Percentiles rank a stretch among this genome's conserved stretches.
Evolutionary conservation across 2,329 filamentous ascomycete genomes (phyloP).

Genomic region (Clonostachys sp.): DNA sequence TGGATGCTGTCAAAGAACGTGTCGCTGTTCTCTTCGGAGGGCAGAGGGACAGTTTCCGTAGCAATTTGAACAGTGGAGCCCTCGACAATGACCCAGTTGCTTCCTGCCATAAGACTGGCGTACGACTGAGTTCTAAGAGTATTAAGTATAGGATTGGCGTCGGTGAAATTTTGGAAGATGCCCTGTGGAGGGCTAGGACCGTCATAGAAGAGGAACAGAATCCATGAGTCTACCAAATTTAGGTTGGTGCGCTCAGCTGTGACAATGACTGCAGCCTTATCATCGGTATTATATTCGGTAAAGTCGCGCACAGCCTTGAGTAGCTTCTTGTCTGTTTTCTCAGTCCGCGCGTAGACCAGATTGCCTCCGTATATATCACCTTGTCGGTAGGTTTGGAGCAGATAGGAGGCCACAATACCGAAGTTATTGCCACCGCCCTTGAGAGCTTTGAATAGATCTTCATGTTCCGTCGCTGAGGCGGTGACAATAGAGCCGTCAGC

Average conservation of each 20-base stretch:
- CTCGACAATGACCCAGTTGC: conserved; percentile 13
- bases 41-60: conserved; percentile 28
- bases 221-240: conserved; percentile 42
- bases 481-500: conserved; percentile 5
- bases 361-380: conserved; percentile 36
- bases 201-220: conserved; percentile 61
- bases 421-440: conserved; percentile 9
- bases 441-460: conserved; percentile 6
- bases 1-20: conserved; percentile 16
- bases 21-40: conserved; percentile 13
- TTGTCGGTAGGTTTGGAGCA: conserved; percentile 32
- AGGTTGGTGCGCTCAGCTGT: conserved; percentile 36
- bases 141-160: conserved; percentile 27
- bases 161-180: conserved; percentile 45
- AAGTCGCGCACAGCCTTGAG: conserved; percentile 47
- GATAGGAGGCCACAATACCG: conserved; percentile 20
- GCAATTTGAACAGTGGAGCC: conserved; percentile 17
- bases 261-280: conserved; percentile 56
- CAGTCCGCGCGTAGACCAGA: conserved; percentile 24
- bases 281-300: conserved; percentile 51
- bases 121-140: conserved; percentile 43
- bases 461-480: conserved; percentile 1
- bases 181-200: conserved; percentile 44
- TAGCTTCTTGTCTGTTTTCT: conserved; percentile 24
- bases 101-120: conserved; percentile 28